Evolutionary conservation across 371 early-diverging fungal genomes (phyloP), one percentile per base, ranked within the genome.

Genomic region (Vairimorpha apis): DNA sequence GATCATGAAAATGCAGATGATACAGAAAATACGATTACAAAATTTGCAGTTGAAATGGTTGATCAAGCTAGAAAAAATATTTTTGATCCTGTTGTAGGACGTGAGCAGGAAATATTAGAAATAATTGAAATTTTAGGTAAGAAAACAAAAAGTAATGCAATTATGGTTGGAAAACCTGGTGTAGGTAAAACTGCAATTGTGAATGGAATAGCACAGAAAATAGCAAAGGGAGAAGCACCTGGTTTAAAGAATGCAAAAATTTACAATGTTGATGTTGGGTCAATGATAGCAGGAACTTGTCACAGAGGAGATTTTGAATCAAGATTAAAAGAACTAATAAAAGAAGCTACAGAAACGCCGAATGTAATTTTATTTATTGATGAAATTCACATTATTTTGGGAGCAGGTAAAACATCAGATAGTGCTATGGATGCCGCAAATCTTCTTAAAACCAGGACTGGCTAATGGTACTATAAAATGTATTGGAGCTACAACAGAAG

Each of bases 251-350:
- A 88, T 49, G 88, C 88, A 67, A 84, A 84, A 53, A 85, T 98
- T 33, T 92, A 89, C 69, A 90, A 91, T 13, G 86, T 98, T 59
- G 97, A 97, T 79, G 90, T 97, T 88, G 95, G 93, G 67, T 89
- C 93, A 0, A 83, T 95, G 64, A 87, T 93, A 18, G 91, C 91
- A 47, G 90, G 90, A 38, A 87, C 90, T 23, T 90, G 91, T 77
- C 91, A 90, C 82, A 89, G 92, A 67, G 97, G 97, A 76, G 94
- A 95, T 84, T 98, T 96, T 76, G 99, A 98, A 83, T 95, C 95
- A 79, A 89, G 97, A 27, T 86, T 98, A 53, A 97, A 95, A 86
- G 88, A 90, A 0, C 89, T 98, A 12, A 85, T 98, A 49, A 92
- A 92, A 75, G 95, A 95, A 82, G 90, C 95, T 70, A 92, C 93